Evolutionary conservation across 345 rosid species (phyloP).

Genomic region (Euclidium syriacum): DNA sequence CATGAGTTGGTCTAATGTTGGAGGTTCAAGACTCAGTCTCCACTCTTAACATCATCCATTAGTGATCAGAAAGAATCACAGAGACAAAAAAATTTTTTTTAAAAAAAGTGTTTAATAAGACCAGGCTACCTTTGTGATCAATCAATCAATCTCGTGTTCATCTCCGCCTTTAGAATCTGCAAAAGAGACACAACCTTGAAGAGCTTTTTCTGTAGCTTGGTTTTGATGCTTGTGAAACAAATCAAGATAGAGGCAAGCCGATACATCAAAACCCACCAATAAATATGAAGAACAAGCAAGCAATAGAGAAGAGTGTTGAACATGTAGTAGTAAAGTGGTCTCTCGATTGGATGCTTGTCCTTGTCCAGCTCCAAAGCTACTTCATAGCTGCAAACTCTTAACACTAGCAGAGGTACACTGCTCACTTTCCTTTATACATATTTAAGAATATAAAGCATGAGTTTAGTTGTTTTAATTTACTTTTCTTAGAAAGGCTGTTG

Average conservation of each 20-base stretch:
- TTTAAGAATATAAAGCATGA: too few species aligned
- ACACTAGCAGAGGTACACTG: too few species aligned
- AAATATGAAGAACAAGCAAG: slow-evolving; percentile 57
- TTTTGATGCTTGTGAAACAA: neutral
- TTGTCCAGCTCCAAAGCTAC: slow-evolving; percentile 43
- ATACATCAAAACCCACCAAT: slow-evolving; percentile 74
- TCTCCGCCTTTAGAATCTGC: slow-evolving; percentile 83
- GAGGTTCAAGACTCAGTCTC: neutral
- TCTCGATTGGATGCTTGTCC: slow-evolving; percentile 43
- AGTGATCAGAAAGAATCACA: slow-evolving; percentile 5
- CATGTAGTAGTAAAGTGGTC: slow-evolving; percentile 54
- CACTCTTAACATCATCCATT: neutral
- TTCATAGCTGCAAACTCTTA: slow-evolving; percentile 69
- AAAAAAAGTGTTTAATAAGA: too few species aligned
- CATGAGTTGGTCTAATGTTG: slow-evolving; percentile 8
- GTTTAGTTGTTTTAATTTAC: too few species aligned
- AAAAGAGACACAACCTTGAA: neutral
- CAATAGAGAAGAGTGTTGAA: slow-evolving; percentile 75
- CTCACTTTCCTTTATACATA: too few species aligned
- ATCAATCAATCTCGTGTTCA: slow-evolving; percentile 81
- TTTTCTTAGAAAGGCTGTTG: too few species aligned
- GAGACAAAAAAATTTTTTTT: neutral
- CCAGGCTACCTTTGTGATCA: neutral
- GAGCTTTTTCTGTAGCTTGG: neutral
- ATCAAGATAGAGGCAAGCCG: slow-evolving; percentile 44